These are phyloP conservation scores for Phytopythium aichiense DNA, from an alignment of 352 stramenopile species.

Conservation along the genomic window DNA sequence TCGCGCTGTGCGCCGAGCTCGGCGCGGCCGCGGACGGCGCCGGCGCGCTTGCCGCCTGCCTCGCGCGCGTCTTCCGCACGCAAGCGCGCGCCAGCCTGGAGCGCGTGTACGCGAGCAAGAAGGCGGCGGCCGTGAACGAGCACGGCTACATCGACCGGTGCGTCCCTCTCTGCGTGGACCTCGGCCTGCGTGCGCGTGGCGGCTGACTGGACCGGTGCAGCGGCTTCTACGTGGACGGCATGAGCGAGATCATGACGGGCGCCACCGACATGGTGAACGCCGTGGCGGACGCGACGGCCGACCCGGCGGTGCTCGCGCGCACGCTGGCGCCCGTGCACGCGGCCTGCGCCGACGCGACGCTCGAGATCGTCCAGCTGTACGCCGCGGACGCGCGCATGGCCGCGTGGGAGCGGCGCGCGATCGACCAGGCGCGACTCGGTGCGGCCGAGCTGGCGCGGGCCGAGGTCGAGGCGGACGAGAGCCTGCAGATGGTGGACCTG, in stretches of 20 bases:
- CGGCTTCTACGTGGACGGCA: slow-evolving; percentile 71
- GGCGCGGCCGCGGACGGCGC: slow-evolving; percentile 25
- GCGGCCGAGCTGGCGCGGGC: slow-evolving; percentile 16
- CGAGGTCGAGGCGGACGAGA: slow-evolving; percentile 70
- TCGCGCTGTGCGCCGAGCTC: slow-evolving; percentile 50
- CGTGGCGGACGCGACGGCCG: slow-evolving; percentile 51
- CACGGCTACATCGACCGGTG: slow-evolving; percentile 81
- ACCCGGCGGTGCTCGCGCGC: slow-evolving; percentile 30
- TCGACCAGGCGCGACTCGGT: slow-evolving; percentile 47
- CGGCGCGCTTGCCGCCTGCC: slow-evolving; percentile 30
- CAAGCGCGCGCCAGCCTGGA: slow-evolving; percentile 52
- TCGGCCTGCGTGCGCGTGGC: neutral
- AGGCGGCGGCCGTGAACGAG: slow-evolving; percentile 55
- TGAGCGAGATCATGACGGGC: slow-evolving; percentile 67
- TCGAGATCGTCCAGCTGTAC: slow-evolving; percentile 78
- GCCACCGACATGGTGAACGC: slow-evolving; percentile 79
- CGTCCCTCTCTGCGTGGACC: neutral
- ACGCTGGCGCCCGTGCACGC: slow-evolving; percentile 64
- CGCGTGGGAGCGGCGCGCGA: slow-evolving; percentile 72
- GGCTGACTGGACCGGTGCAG: slow-evolving; percentile 3
- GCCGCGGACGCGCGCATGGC: slow-evolving; percentile 62
- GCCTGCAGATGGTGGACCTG: slow-evolving; percentile 84
- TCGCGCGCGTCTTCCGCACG: slow-evolving; percentile 51
- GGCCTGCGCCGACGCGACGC: slow-evolving; percentile 36
- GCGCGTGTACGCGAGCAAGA: slow-evolving; percentile 45